Base-by-base conservation (phyloP, 768 basidiomycete genomes). In the Chlorophyllum brunneum region DNA sequence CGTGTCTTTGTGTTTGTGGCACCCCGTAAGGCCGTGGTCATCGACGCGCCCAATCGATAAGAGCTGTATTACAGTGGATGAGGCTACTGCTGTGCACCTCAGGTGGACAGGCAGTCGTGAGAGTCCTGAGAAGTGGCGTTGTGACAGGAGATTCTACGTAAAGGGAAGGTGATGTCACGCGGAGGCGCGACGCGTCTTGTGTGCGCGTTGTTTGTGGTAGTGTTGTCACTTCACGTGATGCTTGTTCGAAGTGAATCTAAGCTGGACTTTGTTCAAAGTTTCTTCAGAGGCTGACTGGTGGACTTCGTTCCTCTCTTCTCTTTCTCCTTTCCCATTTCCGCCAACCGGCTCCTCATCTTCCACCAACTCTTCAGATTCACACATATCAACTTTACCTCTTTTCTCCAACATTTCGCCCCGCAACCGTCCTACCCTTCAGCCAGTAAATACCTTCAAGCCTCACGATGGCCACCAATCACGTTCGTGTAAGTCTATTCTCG, bases 391-490 rank as follows among this genome's bases (percentile, higher is more conserved):
- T 50, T 60, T 62, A 56, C 58, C 58, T 63, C 61, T 64, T 63
- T 62, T 58, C 58, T 38, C 57, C 55, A 53, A 55, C 59, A 45
- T 58, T 61, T 59, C 39, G 59, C 59, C 65, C 51, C 55, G 52
- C 54, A 49, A n/a, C 29, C 40, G 33, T 43, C 42, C 31, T 30
- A 42, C 51, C 26, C 44, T 33, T 39, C 51, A 39, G 27, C 51
- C 30, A 52, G 40, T 52, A 37, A 52, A 52, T 29, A 23, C 36
- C 26, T 46, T 53, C 44, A 31, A 39, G 18, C 51, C 61, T 66
- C 66, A 66, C 64, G 57, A 85, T 86, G 82, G 79, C 82, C 63
- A 80, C 73, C 61, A 83, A 76, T 73, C 72, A 79, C 64, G 64
- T 64, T 65, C 83, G 85, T 64, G 85, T 86, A 75, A 44, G 77